Conservation (phyloP, 2,329 filamentous ascomycete genomes). For the Fusarium virguliforme region DNA sequence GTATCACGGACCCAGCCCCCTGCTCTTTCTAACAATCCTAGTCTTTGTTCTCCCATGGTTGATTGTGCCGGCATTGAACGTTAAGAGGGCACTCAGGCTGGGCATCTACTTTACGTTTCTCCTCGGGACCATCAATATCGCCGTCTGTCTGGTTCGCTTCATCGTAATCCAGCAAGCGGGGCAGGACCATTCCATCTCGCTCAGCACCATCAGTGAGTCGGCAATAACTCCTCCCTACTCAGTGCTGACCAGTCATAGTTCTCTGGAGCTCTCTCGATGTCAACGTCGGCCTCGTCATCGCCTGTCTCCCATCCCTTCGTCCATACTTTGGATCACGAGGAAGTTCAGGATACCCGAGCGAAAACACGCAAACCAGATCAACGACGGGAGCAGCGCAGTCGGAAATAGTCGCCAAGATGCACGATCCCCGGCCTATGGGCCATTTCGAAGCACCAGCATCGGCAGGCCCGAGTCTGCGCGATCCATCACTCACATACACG, state of each 20-base stretch:
- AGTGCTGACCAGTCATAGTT: neutral
- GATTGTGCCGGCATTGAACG: constrained; percentile 27
- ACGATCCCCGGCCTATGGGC: neutral
- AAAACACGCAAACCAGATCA: neutral
- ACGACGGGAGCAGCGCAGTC: neutral
- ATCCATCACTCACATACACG: neutral
- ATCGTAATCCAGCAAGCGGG: constrained; percentile 33
- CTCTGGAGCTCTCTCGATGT: constrained; percentile 38
- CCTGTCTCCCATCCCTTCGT: constrained; percentile 38
- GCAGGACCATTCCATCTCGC: constrained; percentile 22
- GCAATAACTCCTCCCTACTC: neutral
- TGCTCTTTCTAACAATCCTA: neutral
- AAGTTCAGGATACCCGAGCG: constrained; percentile 1
- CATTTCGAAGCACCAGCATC: neutral
- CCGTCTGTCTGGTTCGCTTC: constrained; percentile 30
- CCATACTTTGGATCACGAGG: constrained; percentile 38
- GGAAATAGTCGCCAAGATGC: neutral
- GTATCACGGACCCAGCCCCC: accelerated
- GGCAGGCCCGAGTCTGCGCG: neutral
- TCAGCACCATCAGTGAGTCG: constrained; percentile 28
- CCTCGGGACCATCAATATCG: constrained; percentile 41
- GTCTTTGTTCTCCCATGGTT: constrained; percentile 39
- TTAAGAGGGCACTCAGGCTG: constrained; percentile 18
- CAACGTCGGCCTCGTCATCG: constrained; percentile 41
- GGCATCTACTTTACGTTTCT: constrained; percentile 43